Percentiles rank a stretch among this genome's conserved stretches.
Evolutionary conservation across 208 protist genomes (phyloP).

Genomic region (Acanthamoeba sp.): DNA sequence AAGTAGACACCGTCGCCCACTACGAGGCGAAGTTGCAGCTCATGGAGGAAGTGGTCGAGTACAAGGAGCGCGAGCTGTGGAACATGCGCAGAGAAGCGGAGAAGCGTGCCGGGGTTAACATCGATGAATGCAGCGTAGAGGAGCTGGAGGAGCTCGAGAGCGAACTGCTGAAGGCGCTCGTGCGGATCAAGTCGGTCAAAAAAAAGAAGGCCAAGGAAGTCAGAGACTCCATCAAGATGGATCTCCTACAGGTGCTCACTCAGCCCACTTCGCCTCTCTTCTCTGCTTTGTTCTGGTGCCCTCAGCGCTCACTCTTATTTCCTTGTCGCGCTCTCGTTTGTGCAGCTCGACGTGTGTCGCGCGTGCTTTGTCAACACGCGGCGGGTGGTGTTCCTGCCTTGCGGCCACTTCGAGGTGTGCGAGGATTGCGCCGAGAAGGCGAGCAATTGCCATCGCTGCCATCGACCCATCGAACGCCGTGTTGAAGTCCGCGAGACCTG

Average conservation of each 20-base stretch:
- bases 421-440: background rate
- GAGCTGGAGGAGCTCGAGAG: conserved; percentile 41
- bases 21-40: conserved; percentile 20
- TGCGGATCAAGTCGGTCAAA: conserved; percentile 2
- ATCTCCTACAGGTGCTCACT: conserved; percentile 3
- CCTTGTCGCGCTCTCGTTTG: background rate
- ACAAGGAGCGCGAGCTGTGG: conserved; percentile 58
- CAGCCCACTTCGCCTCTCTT: background rate
- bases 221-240: conserved; percentile 38
- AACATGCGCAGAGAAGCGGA: background rate
- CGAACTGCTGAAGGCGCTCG: conserved; percentile 40
- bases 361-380: conserved; percentile 16
- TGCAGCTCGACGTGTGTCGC: background rate
- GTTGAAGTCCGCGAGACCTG: background rate
- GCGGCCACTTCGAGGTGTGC: conserved; percentile 39
- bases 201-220: conserved; percentile 32
- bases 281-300: background rate
- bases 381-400: conserved; percentile 3
- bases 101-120: background rate
- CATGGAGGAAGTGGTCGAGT: conserved; percentile 27
- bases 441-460: background rate
- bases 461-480: background rate
- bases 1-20: background rate
- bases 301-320: background rate
- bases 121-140: conserved; percentile 6